Evolutionary conservation across 768 basidiomycete genomes (phyloP).

Genomic region (Boletales sp.): DNA sequence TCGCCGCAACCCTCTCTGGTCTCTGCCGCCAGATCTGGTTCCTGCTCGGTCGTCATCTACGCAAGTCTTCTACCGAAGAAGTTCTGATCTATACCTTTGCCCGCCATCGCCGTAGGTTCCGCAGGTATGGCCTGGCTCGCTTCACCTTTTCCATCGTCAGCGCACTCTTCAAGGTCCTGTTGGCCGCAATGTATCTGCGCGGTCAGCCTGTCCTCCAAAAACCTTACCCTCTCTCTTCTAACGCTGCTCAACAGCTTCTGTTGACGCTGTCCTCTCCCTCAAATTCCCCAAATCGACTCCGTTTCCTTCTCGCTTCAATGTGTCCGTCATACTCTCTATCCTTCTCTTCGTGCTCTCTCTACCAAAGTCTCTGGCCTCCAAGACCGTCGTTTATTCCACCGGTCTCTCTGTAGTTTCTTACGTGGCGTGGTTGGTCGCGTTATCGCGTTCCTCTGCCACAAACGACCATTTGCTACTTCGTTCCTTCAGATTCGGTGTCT

Average conservation of each 20-base stretch:
- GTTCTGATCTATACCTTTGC: conserved; percentile 61
- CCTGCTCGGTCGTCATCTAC: conserved; percentile 70
- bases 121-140: conserved; percentile 42
- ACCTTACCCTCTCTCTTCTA: conserved; percentile 2
- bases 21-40: conserved; percentile 72
- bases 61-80: conserved; percentile 62
- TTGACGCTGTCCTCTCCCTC: conserved; percentile 48
- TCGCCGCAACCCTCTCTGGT: conserved; percentile 55
- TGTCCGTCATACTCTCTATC: conserved; percentile 41
- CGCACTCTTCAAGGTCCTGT: conserved; percentile 43
- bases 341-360: conserved; percentile 49
- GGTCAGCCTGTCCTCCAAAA: conserved; percentile 41
- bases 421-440: conserved; percentile 54
- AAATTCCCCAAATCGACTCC: conserved; percentile 34
- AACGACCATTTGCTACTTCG: conserved; percentile 37
- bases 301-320: conserved; percentile 35
- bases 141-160: conserved; percentile 42
- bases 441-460: conserved; percentile 48
- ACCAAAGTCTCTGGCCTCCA: conserved; percentile 52
- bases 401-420: conserved; percentile 60
- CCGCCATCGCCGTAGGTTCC: conserved; percentile 49
- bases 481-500: conserved; percentile 41
- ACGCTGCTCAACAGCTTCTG: conserved; percentile 43
- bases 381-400: conserved; percentile 51
- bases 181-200: conserved; percentile 62